Percentiles rank a stretch among this genome's conserved stretches.
phyloP scores from a whole-genome alignment of 2,329 filamentous ascomycete genomes.

The Coniella vitis region DNA sequence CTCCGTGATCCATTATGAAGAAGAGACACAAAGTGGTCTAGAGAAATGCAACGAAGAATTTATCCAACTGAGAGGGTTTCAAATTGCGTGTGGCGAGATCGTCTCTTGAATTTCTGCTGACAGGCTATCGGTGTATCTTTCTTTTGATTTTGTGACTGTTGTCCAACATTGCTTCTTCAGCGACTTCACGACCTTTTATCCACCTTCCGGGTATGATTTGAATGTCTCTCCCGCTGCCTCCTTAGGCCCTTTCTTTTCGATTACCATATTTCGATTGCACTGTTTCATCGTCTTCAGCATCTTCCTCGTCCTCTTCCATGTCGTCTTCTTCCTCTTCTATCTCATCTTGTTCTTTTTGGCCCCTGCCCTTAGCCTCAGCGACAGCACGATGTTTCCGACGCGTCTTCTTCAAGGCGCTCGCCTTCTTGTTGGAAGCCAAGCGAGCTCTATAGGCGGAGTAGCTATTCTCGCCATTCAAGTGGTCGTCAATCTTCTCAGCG shows the following conservation, averaged over 20 bases:
- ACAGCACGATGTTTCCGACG: constrained; percentile 69
- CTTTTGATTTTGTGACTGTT: background rate
- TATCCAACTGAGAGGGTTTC: constrained; percentile 5
- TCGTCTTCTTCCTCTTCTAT: constrained; percentile 28
- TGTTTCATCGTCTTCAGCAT: background rate
- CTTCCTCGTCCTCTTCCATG: constrained; percentile 10
- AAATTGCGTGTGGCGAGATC: background rate
- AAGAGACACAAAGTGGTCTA: constrained; percentile 20
- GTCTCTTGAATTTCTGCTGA: too few species aligned
- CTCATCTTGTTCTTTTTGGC: constrained; percentile 25
- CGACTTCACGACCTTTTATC: too few species aligned
- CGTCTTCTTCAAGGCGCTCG: constrained; percentile 74
- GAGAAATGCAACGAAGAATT: constrained; percentile 19
- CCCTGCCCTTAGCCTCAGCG: constrained; percentile 16
- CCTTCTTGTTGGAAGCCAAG: constrained; percentile 60
- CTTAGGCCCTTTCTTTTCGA: background rate
- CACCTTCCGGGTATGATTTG: too few species aligned
- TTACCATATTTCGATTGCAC: too few species aligned
- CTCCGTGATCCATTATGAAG: constrained; percentile 19
- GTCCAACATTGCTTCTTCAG: too few species aligned
- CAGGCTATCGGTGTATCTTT: background rate
- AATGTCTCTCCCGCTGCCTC: too few species aligned
- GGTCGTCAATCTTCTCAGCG: constrained; percentile 65
- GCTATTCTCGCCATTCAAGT: constrained; percentile 64
- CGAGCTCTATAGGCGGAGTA: constrained; percentile 58